phyloP scores from a whole-genome alignment of 805 yeast species.

The Candida tibetensis region DNA sequence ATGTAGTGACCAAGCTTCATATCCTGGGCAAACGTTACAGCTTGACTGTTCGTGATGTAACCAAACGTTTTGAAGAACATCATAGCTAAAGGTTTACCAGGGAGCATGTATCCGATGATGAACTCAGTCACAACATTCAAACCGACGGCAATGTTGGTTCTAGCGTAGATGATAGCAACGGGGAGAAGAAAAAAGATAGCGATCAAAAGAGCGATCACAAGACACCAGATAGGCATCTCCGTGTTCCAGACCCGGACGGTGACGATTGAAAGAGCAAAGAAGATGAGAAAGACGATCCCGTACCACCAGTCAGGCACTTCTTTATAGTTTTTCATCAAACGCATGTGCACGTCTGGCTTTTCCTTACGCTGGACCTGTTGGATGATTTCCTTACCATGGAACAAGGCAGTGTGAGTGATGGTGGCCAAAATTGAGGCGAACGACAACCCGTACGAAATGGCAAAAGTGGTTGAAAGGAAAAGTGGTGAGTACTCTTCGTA shows the following conservation, averaged over 20 bases:
- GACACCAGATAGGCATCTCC: slow-evolving; percentile 43
- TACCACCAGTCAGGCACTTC: slow-evolving; percentile 48
- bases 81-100: slow-evolving; percentile 49
- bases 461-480: slow-evolving; percentile 55
- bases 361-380: slow-evolving; percentile 26
- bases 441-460: slow-evolving; percentile 56
- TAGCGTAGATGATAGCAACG: slow-evolving; percentile 35
- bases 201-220: slow-evolving; percentile 37
- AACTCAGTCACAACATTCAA: slow-evolving; percentile 44
- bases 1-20: slow-evolving; percentile 45
- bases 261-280: slow-evolving; percentile 36
- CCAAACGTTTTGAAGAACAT: slow-evolving; percentile 49
- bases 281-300: slow-evolving; percentile 20
- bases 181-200: slow-evolving; percentile 40
- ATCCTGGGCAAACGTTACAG: slow-evolving; percentile 48
- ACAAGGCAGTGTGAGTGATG: slow-evolving; percentile 53
- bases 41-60: slow-evolving; percentile 48
- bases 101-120: slow-evolving; percentile 43
- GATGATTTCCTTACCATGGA: slow-evolving; percentile 53
- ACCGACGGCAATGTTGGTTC: slow-evolving; percentile 38
- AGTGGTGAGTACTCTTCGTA: slow-evolving; percentile 64
- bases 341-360: slow-evolving; percentile 45
- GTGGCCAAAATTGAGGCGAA: slow-evolving; percentile 63
- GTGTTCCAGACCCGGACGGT: slow-evolving; percentile 39
- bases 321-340: slow-evolving; percentile 49